A percentile compares a stretch with the other conserved stretches of the same genome.
Evolutionary conservation across 2,329 filamentous ascomycete species (phyloP).

Genomic region (Alternaria sp.): DNA sequence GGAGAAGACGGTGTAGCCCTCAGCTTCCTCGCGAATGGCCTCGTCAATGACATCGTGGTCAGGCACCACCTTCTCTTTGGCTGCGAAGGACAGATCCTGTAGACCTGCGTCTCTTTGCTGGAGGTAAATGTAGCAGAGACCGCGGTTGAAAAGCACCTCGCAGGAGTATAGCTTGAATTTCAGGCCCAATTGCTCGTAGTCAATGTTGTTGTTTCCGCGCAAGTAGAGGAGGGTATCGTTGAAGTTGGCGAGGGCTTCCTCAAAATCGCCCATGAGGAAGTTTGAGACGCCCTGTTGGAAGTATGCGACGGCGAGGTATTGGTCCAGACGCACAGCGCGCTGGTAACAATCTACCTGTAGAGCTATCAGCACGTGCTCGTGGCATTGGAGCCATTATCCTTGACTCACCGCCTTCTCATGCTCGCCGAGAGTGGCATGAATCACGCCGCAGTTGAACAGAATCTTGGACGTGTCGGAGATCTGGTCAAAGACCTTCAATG

Average conservation of each 20-base stretch:
- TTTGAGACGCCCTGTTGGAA: constrained; percentile 99
- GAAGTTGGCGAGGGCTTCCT: constrained; percentile 97
- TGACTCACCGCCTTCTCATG: constrained; percentile 88
- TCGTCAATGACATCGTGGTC: constrained; percentile 99
- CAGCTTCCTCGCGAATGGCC: constrained; percentile 90
- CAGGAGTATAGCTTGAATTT: constrained; percentile 98
- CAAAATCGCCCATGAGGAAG: constrained; percentile 95
- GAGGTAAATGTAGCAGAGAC: constrained; percentile 96
- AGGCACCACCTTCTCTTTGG: constrained; percentile 94
- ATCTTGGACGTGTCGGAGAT: constrained; percentile 98
- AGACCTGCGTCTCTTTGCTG: constrained; percentile 90
- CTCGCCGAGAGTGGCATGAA: constrained; percentile 94
- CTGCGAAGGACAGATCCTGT: constrained; percentile 88
- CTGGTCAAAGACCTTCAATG: constrained; percentile 81
- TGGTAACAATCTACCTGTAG: constrained; percentile 91
- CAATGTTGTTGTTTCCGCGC: constrained; percentile 94
- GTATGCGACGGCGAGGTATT: constrained; percentile 96
- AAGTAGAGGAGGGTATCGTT: constrained; percentile 97
- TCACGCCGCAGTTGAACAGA: constrained; percentile 97
- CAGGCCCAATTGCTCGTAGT: constrained; percentile 94
- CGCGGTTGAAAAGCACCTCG: constrained; percentile 96
- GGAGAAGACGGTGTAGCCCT: constrained; percentile 99
- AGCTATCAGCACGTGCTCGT: constrained; percentile 28
- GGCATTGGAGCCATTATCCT: neutral
- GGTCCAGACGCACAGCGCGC: constrained; percentile 86